These are phyloP conservation scores for Neofusicoccum ribis DNA, from an alignment of 2,329 filamentous ascomycete genomes.

Conservation along the genomic window DNA sequence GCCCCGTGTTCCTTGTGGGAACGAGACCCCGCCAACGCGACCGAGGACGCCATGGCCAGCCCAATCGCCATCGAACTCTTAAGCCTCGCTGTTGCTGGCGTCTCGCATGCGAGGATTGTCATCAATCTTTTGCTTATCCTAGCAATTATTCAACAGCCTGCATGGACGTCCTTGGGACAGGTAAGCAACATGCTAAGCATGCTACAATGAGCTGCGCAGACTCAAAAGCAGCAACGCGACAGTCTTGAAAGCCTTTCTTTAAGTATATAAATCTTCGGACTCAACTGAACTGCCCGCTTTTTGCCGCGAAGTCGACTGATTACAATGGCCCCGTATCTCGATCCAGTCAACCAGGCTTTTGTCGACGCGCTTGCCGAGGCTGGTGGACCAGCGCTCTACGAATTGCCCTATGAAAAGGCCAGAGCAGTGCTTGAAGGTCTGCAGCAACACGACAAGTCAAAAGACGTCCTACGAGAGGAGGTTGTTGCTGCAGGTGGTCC, in stretches of 20 bases:
- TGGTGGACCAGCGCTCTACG: background rate
- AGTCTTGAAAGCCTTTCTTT: background rate
- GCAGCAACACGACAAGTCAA: slow-evolving; percentile 4
- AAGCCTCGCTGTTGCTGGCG: slow-evolving; percentile 6
- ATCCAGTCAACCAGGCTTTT: slow-evolving; percentile 4
- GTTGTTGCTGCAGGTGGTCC: background rate
- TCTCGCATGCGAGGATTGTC: background rate
- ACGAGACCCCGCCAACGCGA: slow-evolving; percentile 13
- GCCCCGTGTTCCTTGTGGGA: background rate
- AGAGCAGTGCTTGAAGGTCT: slow-evolving; percentile 8
- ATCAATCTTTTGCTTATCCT: slow-evolving; percentile 5
- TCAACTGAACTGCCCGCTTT: too few species aligned
- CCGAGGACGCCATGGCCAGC: slow-evolving; percentile 3
- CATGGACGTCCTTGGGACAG: background rate
- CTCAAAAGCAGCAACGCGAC: background rate
- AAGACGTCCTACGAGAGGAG: background rate
- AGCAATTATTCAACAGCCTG: slow-evolving; percentile 3
- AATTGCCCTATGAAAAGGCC: background rate
- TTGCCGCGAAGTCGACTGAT: background rate
- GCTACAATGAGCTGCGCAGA: background rate
- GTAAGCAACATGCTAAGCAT: background rate
- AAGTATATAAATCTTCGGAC: background rate
- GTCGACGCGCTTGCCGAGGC: background rate
- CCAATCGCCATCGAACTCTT: background rate
- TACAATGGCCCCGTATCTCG: slow-evolving; percentile 8